A percentile compares a stretch with the other conserved stretches of the same genome.
phyloP scores from a whole-genome alignment of 2,329 filamentous ascomycete genomes.

The Thielaviopsis populi region DNA sequence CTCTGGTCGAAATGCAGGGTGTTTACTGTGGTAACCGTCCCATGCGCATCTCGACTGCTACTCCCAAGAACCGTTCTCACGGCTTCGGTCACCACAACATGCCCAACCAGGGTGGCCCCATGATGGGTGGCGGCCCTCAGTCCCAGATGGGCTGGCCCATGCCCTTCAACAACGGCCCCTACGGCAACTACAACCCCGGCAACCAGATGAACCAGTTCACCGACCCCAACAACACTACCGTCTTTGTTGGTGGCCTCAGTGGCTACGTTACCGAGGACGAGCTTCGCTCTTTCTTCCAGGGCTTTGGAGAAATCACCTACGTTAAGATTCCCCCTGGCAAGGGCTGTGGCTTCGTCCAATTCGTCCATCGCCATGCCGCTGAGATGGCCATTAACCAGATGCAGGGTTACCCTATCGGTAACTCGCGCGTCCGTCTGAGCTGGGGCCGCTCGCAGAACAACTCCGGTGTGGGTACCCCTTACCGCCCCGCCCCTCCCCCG shows the following conservation, averaged over 20 bases:
- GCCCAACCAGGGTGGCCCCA: conserved; percentile 29
- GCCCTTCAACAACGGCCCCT: conserved; percentile 18
- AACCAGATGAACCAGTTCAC: conserved; percentile 95
- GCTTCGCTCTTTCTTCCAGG: conserved; percentile 99
- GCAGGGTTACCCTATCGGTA: conserved; percentile 98
- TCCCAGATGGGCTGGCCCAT: conserved; percentile 30
- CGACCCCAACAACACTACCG: conserved; percentile 97
- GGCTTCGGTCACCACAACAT: conserved; percentile 27
- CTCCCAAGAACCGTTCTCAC: conserved; percentile 69
- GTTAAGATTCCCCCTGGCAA: conserved; percentile 99
- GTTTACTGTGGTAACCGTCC: conserved; percentile 97
- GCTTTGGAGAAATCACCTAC: conserved; percentile 98
- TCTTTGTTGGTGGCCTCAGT: conserved; percentile 92
- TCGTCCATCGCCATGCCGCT: conserved; percentile 93
- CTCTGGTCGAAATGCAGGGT: conserved; percentile 94
- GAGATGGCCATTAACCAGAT: conserved; percentile 99
- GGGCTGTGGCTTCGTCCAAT: conserved; percentile 97
- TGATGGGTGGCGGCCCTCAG: conserved; percentile 33
- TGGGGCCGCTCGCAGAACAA: conserved; percentile 99
- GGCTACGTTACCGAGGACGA: conserved; percentile 98
- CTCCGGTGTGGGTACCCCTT: conserved; percentile 92
- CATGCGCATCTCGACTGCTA: conserved; percentile 96
- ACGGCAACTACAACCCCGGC: conserved; percentile 33
- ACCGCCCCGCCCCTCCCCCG: conserved; percentile 70
- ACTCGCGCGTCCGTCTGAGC: conserved; percentile 90